Evolutionary conservation across 148 eudicot species (phyloP), one percentile per base, ranked within the genome.

Genomic region (Simmondsia chinensis): DNA sequence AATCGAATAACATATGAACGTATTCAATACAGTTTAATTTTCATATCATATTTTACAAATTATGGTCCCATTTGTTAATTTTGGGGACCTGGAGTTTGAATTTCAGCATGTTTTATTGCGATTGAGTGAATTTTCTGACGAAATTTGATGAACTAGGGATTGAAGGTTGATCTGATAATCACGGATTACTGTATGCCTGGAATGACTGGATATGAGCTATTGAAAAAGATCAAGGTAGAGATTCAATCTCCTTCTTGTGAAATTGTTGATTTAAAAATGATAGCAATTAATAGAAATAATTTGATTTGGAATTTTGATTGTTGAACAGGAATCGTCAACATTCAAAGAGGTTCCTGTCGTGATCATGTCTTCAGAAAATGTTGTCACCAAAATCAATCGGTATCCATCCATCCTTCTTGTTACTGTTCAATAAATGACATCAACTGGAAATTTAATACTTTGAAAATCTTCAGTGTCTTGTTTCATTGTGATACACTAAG

Each of bases 111-210:
- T n/a, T n/a, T n/a, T n/a, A n/a, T 12, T 57, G 4, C 7, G 9
- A 12, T 11, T 24, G 11, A 19, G 20, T 9, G 6, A 26, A 8
- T 17, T 50, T 19, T 6, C n/a, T 36, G 15, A 2, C n/a, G n/a
- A n/a, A n/a, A n/a, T n/a, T n/a, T 25, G 7, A 13, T 30, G 31
- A 9, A 38, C 27, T 44, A 84, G 76, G 93, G 62, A 9, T 47
- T 86, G 64, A 76, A 82, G 73, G 74, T 87, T 27, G 93, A 87
- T 87, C 59, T 87, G 43, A 72, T 82, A 9, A 87, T 87, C 15
- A 87, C 96, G 8, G 96, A 87, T 48, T 87, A 87, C 19, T 87
- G 94, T 31, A 87, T 87, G 96, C 96, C 96, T 59, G 96, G 87
- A 46, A 76, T 82, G 94, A 87, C 85, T 38, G 94, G 96, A 7